Conservation (phyloP, 1,284 basidiomycete genomes). For the Sphaerobolus stellatus region DNA sequence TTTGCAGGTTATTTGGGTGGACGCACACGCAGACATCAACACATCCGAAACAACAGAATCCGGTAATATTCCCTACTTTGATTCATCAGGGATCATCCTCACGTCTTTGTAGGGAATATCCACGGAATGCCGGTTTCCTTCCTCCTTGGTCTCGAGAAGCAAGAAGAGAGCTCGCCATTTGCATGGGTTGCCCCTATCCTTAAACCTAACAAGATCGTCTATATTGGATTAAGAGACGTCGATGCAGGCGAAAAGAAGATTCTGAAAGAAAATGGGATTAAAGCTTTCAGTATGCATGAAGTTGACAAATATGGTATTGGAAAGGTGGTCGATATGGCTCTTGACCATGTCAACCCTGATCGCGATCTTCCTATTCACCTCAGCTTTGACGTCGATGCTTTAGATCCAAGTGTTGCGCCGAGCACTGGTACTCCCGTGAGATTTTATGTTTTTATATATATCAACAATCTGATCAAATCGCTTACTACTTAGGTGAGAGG, state of each 20-base stretch:
- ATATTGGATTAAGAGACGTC: conserved; percentile 95
- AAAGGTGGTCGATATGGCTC: conserved; percentile 91
- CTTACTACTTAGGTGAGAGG: conserved; percentile 78
- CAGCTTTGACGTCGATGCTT: conserved; percentile 94
- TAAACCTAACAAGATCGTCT: conserved; percentile 75
- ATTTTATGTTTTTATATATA: neutral
- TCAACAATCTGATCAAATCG: conserved; percentile 7
- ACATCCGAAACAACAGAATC: conserved; percentile 83
- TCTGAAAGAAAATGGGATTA: conserved; percentile 85
- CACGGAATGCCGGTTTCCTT: conserved; percentile 99
- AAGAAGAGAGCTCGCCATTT: conserved; percentile 55
- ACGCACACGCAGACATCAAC: conserved; percentile 95
- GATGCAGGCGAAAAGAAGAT: conserved; percentile 90
- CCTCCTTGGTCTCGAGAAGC: conserved; percentile 70
- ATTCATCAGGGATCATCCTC: conserved; percentile 6
- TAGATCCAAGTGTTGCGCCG: conserved; percentile 92
- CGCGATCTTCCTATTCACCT: conserved; percentile 88
- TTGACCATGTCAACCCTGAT: conserved; percentile 89
- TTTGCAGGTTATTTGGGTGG: conserved; percentile 82
- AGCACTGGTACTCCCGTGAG: conserved; percentile 90
- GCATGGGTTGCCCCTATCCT: conserved; percentile 81
- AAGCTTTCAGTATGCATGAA: conserved; percentile 97
- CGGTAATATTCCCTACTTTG: conserved; percentile 39
- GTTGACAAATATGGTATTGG: conserved; percentile 97
- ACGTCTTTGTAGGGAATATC: conserved; percentile 69